phyloP scores from a whole-genome alignment of 1,284 basidiomycete species.

The Trametes sp. region DNA sequence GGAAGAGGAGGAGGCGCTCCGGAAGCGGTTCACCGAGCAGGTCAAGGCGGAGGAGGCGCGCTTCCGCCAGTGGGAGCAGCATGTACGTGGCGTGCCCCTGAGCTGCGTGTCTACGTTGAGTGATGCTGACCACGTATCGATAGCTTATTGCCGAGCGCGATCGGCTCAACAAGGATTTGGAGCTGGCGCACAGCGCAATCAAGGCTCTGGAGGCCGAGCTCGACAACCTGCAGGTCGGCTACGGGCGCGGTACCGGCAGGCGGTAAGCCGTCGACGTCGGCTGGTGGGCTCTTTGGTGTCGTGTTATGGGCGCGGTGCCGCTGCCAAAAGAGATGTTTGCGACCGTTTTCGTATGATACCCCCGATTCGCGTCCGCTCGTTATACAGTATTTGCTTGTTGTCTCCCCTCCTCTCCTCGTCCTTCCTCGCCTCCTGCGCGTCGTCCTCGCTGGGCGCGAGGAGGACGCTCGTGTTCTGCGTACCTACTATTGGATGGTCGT shows the following conservation, averaged over 20 bases:
- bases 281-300: too few species aligned
- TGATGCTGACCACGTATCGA: conserved; percentile 21
- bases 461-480: conserved; percentile 4
- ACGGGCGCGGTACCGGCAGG: conserved; percentile 72
- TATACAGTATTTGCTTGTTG: conserved; percentile 30
- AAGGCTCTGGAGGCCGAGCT: conserved; percentile 90
- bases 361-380: conserved; percentile 30
- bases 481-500: conserved; percentile 19
- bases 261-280: conserved; percentile 48
- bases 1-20: conserved; percentile 96
- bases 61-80: conserved; percentile 99
- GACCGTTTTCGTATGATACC: conserved; percentile 27
- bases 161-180: conserved; percentile 96
- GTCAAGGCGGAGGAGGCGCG: conserved; percentile 98
- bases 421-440: not conserved
- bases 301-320: conserved; percentile 7
- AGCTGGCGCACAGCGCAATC: conserved; percentile 91
- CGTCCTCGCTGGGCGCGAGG: not conserved
- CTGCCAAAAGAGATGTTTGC: conserved; percentile 18
- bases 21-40: conserved; percentile 99
- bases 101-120: not conserved
- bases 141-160: conserved; percentile 96
- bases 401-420: not conserved
- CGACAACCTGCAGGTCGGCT: conserved; percentile 88
- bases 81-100: conserved; percentile 62